A percentile compares a stretch with the other conserved stretches of the same genome.
These are phyloP conservation scores for Chrysoporthe austroafricana DNA, from an alignment of 2,329 filamentous ascomycete genomes.

Conservation along the genomic window DNA sequence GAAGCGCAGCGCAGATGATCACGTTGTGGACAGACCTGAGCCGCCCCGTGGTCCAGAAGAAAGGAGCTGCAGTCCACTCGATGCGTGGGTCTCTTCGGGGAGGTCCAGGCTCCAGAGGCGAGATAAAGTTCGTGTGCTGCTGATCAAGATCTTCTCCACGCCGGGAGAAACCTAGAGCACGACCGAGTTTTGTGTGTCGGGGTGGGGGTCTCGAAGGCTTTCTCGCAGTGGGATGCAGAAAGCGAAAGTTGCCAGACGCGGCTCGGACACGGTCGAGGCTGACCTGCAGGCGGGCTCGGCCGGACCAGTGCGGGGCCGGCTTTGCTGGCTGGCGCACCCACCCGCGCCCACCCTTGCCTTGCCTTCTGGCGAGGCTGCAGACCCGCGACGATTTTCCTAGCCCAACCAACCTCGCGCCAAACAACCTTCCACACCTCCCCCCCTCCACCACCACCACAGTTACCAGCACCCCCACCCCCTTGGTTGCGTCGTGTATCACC, in stretches of 20 bases:
- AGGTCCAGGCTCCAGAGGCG: too few species aligned
- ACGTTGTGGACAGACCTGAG: too few species aligned
- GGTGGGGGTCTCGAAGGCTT: neutral
- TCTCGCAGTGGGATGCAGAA: neutral
- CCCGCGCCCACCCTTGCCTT: neutral
- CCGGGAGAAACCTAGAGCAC: too few species aligned
- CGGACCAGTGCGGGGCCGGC: too few species aligned
- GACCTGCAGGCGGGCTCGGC: neutral
- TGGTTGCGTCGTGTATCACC: neutral
- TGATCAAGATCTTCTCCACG: too few species aligned
- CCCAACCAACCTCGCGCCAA: neutral
- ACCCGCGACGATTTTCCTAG: constrained; percentile 1
- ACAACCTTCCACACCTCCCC: neutral
- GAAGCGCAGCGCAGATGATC: too few species aligned
- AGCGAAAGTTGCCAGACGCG: neutral
- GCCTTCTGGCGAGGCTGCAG: neutral
- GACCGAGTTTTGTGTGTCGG: too few species aligned
- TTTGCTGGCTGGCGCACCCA: too few species aligned
- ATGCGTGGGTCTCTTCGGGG: too few species aligned
- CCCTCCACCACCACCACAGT: neutral
- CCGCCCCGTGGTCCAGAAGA: too few species aligned
- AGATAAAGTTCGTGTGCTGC: too few species aligned
- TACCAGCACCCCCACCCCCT: neutral
- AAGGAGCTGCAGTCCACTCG: too few species aligned
- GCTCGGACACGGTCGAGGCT: constrained; percentile 10